Conservation (phyloP, 139 green algal species). For the Spirogloea muscicola region DNA sequence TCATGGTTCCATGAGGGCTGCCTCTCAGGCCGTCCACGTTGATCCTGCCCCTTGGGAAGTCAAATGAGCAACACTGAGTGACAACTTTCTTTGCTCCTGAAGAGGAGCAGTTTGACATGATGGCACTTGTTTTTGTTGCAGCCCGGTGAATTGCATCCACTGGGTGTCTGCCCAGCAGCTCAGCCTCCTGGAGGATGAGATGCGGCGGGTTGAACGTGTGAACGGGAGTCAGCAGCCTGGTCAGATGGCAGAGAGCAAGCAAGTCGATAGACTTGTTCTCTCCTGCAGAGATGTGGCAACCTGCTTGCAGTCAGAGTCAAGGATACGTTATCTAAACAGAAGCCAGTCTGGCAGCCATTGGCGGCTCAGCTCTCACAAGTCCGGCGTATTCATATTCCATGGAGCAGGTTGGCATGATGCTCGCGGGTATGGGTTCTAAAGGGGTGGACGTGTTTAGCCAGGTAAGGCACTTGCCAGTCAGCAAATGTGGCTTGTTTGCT, state of each 20-base stretch:
- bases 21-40: too few relatives aligned
- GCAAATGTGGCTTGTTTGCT: too few relatives aligned
- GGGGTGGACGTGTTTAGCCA: slow-evolving; percentile 35
- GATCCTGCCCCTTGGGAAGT: too few relatives aligned
- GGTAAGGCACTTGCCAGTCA: too few relatives aligned
- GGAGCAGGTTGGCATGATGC: slow-evolving; percentile 29
- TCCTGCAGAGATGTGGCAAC: neutral
- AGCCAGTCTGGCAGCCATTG: neutral
- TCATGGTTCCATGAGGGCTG: too few relatives aligned
- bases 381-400: neutral
- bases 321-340: neutral
- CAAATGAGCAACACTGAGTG: too few relatives aligned
- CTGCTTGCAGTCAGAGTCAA: neutral
- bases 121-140: too few relatives aligned
- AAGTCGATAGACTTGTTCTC: neutral
- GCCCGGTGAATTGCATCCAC: slow-evolving; percentile 47
- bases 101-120: too few relatives aligned
- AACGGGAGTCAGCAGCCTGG: slow-evolving; percentile 12
- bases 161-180: slow-evolving; percentile 40
- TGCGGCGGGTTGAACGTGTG: slow-evolving; percentile 40
- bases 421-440: slow-evolving; percentile 20
- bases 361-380: neutral
- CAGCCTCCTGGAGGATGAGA: slow-evolving; percentile 42
- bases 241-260: neutral
- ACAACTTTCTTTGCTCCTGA: too few relatives aligned